Conservation (phyloP, 768 basidiomycete species). For the Mycena leptocephala region DNA sequence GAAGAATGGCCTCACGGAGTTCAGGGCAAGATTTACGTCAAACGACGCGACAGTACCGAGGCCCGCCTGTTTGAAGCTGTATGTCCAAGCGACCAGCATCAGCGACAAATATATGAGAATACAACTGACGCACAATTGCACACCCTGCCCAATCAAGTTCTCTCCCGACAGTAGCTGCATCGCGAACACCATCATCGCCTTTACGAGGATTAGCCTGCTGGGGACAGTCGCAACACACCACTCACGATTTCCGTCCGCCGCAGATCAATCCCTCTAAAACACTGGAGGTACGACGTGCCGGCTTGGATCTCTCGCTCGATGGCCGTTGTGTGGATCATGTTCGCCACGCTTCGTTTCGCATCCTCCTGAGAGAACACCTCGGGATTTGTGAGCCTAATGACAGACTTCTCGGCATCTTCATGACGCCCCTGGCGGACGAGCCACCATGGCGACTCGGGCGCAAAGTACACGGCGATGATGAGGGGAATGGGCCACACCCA, state of each 20-base stretch:
- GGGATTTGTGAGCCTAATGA: slow-evolving; percentile 34
- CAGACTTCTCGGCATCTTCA: slow-evolving; percentile 37
- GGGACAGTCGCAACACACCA: not conserved
- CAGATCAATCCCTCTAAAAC: slow-evolving; percentile 37
- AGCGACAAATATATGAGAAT: not conserved
- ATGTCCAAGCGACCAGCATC: not conserved
- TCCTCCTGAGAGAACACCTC: slow-evolving; percentile 35
- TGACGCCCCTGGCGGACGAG: slow-evolving; percentile 38
- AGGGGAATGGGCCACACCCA: slow-evolving; percentile 43
- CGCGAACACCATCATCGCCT: slow-evolving; percentile 45
- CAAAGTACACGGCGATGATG: slow-evolving; percentile 34
- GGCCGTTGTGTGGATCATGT: slow-evolving; percentile 42
- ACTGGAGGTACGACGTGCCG: slow-evolving; percentile 40
- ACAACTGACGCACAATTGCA: slow-evolving; percentile 31
- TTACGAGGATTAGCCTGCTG: not conserved
- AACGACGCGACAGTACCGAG: slow-evolving; percentile 30
- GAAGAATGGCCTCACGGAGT: slow-evolving; percentile 22
- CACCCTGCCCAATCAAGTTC: slow-evolving; percentile 42
- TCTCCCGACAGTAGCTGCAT: slow-evolving; percentile 42
- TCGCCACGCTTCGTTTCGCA: slow-evolving; percentile 35
- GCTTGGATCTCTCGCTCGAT: slow-evolving; percentile 39
- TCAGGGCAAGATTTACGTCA: slow-evolving; percentile 40
- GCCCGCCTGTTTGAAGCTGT: slow-evolving; percentile 37
- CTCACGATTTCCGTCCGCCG: slow-evolving; percentile 42
- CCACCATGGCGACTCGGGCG: slow-evolving; percentile 42